A percentile compares a stretch with the other conserved stretches of the same genome.
Evolutionary conservation across 371 early-diverging fungal genomes (phyloP).

Genomic region (Lichtheimia ornata): DNA sequence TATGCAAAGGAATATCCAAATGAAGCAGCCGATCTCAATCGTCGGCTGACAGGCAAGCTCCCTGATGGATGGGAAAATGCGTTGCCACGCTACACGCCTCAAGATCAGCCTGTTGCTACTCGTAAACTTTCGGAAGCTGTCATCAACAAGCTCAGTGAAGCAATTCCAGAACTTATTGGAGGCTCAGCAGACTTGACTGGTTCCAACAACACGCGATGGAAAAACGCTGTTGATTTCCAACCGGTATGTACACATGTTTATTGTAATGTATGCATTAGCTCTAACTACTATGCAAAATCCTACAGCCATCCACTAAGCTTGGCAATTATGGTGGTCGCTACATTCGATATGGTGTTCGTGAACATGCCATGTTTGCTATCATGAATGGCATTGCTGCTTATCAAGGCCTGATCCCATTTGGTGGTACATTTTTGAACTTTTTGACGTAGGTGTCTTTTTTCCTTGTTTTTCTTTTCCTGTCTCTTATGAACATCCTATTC

Average conservation of each 20-base stretch:
- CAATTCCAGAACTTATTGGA: conserved; percentile 87
- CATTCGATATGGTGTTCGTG: conserved; percentile 98
- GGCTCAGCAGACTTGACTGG: conserved; percentile 99
- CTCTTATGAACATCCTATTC: background rate
- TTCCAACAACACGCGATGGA: conserved; percentile 97
- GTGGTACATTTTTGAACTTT: conserved; percentile 98
- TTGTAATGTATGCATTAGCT: background rate
- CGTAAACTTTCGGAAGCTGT: conserved; percentile 86
- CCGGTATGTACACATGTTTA: conserved; percentile 34
- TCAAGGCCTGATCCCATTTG: conserved; percentile 89
- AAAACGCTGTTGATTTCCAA: conserved; percentile 94
- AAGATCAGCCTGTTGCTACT: conserved; percentile 86
- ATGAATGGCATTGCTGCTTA: conserved; percentile 96
- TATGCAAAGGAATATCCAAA: conserved; percentile 70
- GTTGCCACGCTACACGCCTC: conserved; percentile 81
- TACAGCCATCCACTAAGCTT: conserved; percentile 56
- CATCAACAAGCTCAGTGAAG: conserved; percentile 73
- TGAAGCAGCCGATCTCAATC: conserved; percentile 73
- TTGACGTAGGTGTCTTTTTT: conserved; percentile 62
- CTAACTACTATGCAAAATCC: background rate
- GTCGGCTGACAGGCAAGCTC: conserved; percentile 74
- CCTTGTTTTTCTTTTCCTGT: background rate
- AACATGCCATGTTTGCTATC: conserved; percentile 98
- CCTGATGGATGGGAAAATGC: conserved; percentile 74
- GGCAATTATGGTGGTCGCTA: conserved; percentile 91